Evolutionary conservation across 2,329 filamentous ascomycete genomes (phyloP), one percentile per base, ranked within the genome.

Genomic region (Beauveria sp.): DNA sequence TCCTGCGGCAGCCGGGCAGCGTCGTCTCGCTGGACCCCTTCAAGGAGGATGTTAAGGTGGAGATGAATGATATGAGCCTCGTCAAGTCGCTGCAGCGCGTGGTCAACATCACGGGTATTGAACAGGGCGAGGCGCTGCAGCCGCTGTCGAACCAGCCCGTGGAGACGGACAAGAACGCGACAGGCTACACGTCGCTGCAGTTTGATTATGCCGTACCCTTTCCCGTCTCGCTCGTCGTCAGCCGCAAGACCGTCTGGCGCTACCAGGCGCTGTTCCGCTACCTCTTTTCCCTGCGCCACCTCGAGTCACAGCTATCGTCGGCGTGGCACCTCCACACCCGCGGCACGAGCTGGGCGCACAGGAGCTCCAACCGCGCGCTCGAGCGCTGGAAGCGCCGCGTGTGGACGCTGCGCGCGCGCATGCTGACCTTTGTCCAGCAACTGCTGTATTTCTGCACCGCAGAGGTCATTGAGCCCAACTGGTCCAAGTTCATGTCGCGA

Each of bases 211-310:
- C 86, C 0, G 92, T 99, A 28, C 95, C 95, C 0, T 99, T 99
- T 70, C 95, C 95, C 3, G 85, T 99, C 3, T 97, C 93, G 0
- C 83, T 99, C 3, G 95, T 99, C 55, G 93, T 99, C 69, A 96
- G 91, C 71, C 87, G 95, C 66, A 96, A 97, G 72, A 99, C 95
- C 0, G 85, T 99, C n/a, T 93, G 95, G 74, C 86, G 95, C 58
- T 99, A 99, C 71, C 95, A 99, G 74, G 86, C 96, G 1, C 84
- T 99, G 22, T 99, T 99, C 75, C 90, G 95, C 40, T 97, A 98
- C 72, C 83, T 98, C 3, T 79, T 98, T 6, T 96, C 91, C 20
- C 78, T 99, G 50, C 89, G 93, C 57, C 90, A 97, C 73, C 83
- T 98, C 5, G 95, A 99, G 72, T 89, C 87, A 2, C 86, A 96